phyloP scores from a whole-genome alignment of 1,139 yeast species.

The Meyerozyma sp. region DNA sequence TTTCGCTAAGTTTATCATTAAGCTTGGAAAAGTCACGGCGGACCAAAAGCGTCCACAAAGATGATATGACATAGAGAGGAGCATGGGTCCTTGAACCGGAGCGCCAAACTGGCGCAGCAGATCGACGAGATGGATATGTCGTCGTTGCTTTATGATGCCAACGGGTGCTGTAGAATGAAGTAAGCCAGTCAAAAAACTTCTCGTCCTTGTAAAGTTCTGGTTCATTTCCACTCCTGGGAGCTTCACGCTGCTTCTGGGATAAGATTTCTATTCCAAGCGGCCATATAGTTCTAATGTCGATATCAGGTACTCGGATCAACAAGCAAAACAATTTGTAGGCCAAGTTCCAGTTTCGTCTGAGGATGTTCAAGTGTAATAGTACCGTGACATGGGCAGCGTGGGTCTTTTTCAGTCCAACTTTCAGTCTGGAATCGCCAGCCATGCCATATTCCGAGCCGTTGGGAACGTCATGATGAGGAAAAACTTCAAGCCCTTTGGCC shows the following conservation, averaged over 20 bases:
- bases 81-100: conserved; percentile 32
- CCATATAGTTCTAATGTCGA: conserved; percentile 56
- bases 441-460: background rate
- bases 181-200: conserved; percentile 31
- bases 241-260: conserved; percentile 2
- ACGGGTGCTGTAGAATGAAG: conserved; percentile 19
- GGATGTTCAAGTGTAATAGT: conserved; percentile 21
- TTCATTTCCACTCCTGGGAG: background rate
- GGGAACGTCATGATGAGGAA: conserved; percentile 15
- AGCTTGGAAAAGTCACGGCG: conserved; percentile 21
- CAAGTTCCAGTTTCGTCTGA: conserved; percentile 45
- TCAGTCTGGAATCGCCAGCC: background rate
- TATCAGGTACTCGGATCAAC: conserved; percentile 40
- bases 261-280: conserved; percentile 49
- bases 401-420: background rate
- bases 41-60: conserved; percentile 31
- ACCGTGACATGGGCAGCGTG: background rate
- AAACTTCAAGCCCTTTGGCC: conserved; percentile 27
- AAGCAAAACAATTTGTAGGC: conserved; percentile 51
- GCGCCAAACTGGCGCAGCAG: conserved; percentile 35
- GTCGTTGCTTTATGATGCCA: conserved; percentile 7
- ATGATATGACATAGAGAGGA: conserved; percentile 32
- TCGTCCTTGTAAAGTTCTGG: conserved; percentile 17
- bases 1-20: conserved; percentile 29
- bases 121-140: conserved; percentile 7